Evolutionary conservation across 371 early-diverging fungal genomes (phyloP).

Genomic region (Mucor indicus): DNA sequence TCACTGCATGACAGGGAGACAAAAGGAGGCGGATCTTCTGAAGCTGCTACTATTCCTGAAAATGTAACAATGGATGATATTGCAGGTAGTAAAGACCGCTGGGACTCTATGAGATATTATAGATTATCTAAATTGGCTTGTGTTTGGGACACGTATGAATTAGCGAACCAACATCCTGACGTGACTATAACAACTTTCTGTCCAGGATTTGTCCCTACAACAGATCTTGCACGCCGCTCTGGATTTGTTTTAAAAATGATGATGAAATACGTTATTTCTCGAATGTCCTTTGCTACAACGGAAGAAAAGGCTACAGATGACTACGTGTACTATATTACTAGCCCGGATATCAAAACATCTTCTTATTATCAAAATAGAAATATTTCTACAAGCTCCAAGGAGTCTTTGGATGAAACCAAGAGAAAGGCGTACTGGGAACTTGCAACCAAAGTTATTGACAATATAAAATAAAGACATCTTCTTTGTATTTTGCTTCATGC

Average conservation of each 20-base stretch:
- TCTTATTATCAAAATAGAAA: constrained; percentile 21
- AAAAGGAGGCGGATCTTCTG: constrained; percentile 12
- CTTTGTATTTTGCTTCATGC: too few species aligned
- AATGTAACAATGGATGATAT: constrained; percentile 22
- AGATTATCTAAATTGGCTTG: constrained; percentile 34
- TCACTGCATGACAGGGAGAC: constrained; percentile 30
- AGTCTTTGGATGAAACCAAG: constrained; percentile 22
- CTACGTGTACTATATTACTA: constrained; percentile 33
- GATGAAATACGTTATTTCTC: constrained; percentile 21
- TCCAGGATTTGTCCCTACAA: constrained; percentile 46
- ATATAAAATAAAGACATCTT: constrained; percentile 27
- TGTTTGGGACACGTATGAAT: constrained; percentile 14
- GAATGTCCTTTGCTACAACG: constrained; percentile 24
- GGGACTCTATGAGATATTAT: constrained; percentile 35
- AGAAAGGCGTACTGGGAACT: constrained; percentile 26
- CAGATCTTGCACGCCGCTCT: constrained; percentile 28
- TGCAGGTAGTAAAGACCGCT: constrained; percentile 15
- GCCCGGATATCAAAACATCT: constrained; percentile 9
- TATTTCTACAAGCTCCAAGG: constrained; percentile 18
- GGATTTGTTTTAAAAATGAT: constrained; percentile 11
- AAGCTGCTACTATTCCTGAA: constrained; percentile 9
- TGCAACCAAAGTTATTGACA: constrained; percentile 22
- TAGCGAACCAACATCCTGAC: constrained; percentile 11
- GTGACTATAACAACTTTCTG: constrained; percentile 24
- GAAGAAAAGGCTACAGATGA: constrained; percentile 26